Evolutionary conservation across 306 rosid species (phyloP).

Genomic region (Lathyrus tuberosus): DNA sequence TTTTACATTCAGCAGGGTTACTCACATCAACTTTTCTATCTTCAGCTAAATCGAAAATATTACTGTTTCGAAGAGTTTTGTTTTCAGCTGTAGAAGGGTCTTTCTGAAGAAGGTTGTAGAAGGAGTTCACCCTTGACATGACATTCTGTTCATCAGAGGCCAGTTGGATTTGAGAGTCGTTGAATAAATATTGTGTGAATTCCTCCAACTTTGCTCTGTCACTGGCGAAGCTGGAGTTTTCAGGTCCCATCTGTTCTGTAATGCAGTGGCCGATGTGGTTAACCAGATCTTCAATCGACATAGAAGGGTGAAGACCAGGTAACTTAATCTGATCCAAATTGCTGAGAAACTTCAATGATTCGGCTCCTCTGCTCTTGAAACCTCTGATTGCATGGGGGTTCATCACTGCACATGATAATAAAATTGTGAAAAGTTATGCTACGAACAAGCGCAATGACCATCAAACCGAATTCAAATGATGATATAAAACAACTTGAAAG

Average conservation of each 20-base stretch:
- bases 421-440: neutral
- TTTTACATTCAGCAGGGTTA: slow-evolving; percentile 36
- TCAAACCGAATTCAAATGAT: neutral
- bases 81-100: slow-evolving; percentile 55
- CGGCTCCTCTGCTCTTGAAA: slow-evolving; percentile 44
- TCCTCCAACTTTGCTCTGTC: slow-evolving; percentile 61
- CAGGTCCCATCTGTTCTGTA: slow-evolving; percentile 56
- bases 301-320: slow-evolving; percentile 64
- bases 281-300: slow-evolving; percentile 75
- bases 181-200: slow-evolving; percentile 62
- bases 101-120: slow-evolving; percentile 69
- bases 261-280: slow-evolving; percentile 69
- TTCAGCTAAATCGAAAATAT: neutral
- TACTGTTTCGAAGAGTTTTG: slow-evolving; percentile 25
- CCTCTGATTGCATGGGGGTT: slow-evolving; percentile 42
- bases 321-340: slow-evolving; percentile 64
- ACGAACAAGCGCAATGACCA: slow-evolving; percentile 18
- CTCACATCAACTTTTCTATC: slow-evolving; percentile 36
- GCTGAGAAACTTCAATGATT: slow-evolving; percentile 50
- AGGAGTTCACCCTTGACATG: slow-evolving; percentile 78
- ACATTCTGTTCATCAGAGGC: slow-evolving; percentile 64
- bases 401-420: slow-evolving; percentile 41
- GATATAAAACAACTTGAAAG: neutral
- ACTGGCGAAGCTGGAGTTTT: slow-evolving; percentile 41
- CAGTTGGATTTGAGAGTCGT: slow-evolving; percentile 48